Evolutionary conservation across 805 yeast genomes (phyloP).

Genomic region (Candida railenensis): DNA sequence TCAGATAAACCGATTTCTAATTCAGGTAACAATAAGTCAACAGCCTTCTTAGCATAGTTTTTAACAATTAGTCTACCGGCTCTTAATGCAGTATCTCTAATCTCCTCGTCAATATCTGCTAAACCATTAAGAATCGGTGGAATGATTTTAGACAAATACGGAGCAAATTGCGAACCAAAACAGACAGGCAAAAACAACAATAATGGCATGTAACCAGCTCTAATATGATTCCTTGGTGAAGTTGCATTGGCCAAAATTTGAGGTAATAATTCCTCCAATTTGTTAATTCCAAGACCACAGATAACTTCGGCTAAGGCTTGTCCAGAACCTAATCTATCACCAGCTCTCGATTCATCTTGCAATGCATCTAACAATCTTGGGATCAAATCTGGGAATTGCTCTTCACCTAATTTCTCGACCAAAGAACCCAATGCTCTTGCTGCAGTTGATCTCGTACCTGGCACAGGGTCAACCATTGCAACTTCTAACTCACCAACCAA

Average conservation of each 20-base stretch:
- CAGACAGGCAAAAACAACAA: slow-evolving; percentile 89
- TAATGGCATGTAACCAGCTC: slow-evolving; percentile 92
- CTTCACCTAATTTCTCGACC: slow-evolving; percentile 96
- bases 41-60: slow-evolving; percentile 89
- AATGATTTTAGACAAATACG: slow-evolving; percentile 79
- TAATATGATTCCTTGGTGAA: slow-evolving; percentile 63
- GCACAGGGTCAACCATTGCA: slow-evolving; percentile 99
- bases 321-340: slow-evolving; percentile 95
- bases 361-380: slow-evolving; percentile 75
- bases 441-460: slow-evolving; percentile 95
- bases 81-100: slow-evolving; percentile 85
- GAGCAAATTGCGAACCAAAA: slow-evolving; percentile 88
- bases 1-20: slow-evolving; percentile 87
- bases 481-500: slow-evolving; percentile 80
- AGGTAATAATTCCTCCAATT: slow-evolving; percentile 88
- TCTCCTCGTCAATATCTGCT: slow-evolving; percentile 84
- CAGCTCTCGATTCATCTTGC: slow-evolving; percentile 73
- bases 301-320: slow-evolving; percentile 95
- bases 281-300: slow-evolving; percentile 84
- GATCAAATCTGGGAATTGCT: slow-evolving; percentile 87
- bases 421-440: slow-evolving; percentile 95
- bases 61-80: slow-evolving; percentile 90
- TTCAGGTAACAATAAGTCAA: slow-evolving; percentile 91
- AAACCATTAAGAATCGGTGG: slow-evolving; percentile 91
- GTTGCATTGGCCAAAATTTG: slow-evolving; percentile 69